phyloP scores from a whole-genome alignment of 352 stramenopile genomes.

The Phytopythium vexans region DNA sequence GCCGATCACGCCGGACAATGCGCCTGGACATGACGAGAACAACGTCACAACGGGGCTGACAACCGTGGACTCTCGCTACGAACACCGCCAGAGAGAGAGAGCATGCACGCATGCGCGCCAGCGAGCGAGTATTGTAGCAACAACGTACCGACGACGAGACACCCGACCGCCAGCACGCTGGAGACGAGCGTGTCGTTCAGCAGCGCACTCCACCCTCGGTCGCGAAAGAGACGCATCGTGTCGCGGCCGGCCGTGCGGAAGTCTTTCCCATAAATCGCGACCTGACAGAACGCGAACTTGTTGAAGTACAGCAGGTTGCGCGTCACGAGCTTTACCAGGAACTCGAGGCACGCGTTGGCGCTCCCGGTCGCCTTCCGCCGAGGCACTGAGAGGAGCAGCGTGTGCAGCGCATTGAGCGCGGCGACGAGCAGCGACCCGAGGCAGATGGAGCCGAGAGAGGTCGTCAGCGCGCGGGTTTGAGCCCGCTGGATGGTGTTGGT shows the following conservation, averaged over 20 bases:
- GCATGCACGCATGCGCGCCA: too few species aligned
- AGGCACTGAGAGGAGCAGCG: conserved; percentile 58
- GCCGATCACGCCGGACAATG: conserved; percentile 67
- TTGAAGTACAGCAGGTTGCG: conserved; percentile 84
- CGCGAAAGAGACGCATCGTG: conserved; percentile 78
- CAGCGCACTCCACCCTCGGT: conserved; percentile 74
- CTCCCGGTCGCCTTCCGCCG: conserved; percentile 60
- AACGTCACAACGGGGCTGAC: conserved; percentile 1
- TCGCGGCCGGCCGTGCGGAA: conserved; percentile 70
- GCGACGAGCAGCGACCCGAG: conserved; percentile 80
- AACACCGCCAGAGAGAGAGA: conserved; percentile 1
- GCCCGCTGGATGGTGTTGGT: conserved; percentile 68
- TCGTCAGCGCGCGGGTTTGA: conserved; percentile 59
- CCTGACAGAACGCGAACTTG: conserved; percentile 86
- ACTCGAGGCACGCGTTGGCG: conserved; percentile 81
- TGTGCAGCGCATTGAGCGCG: conserved; percentile 59
- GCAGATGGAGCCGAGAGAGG: conserved; percentile 82
- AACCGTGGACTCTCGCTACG: background rate
- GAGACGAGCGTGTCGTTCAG: conserved; percentile 81
- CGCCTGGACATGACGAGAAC: conserved; percentile 27
- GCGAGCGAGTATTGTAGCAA: too few species aligned
- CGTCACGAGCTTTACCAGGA: conserved; percentile 63
- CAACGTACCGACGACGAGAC: conserved; percentile 66
- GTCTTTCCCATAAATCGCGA: conserved; percentile 84
- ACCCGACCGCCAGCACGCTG: conserved; percentile 70